A percentile compares a stretch with the other conserved stretches of the same genome.
These are phyloP conservation scores for Aspergillus oerlinghausenensis DNA, from an alignment of 2,329 filamentous ascomycete genomes.

Conservation along the genomic window DNA sequence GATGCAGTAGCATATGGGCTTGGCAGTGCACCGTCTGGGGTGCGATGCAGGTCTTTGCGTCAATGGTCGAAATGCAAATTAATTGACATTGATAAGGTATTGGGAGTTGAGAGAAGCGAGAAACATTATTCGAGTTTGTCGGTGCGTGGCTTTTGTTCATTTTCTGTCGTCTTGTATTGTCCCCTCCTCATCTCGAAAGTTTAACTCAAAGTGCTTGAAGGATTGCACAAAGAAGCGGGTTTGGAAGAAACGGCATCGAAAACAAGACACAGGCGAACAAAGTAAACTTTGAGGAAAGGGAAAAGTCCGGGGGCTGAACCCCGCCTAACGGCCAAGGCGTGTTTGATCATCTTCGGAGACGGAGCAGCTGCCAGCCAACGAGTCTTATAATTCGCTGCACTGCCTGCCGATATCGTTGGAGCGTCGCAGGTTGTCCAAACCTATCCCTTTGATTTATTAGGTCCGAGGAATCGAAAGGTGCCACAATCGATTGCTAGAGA, in stretches of 20 bases:
- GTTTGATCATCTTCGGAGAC: neutral
- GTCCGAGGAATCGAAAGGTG: neutral
- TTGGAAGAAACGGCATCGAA: neutral
- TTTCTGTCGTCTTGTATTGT: neutral
- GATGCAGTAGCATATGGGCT: slow-evolving; percentile 10
- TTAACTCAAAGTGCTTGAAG: too few species aligned
- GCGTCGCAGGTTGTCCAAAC: neutral
- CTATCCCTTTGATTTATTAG: neutral
- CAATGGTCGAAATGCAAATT: slow-evolving; percentile 2
- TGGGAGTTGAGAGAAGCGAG: neutral
- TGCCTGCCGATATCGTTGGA: neutral
- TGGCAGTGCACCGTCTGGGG: slow-evolving; percentile 10
- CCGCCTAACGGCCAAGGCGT: neutral
- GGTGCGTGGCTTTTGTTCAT: neutral
- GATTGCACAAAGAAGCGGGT: neutral
- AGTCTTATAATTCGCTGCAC: neutral
- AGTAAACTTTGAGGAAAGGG: neutral
- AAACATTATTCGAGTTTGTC: neutral
- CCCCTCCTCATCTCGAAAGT: neutral
- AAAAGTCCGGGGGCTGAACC: neutral
- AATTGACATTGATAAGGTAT: slow-evolving; percentile 1
- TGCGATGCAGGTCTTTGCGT: slow-evolving; percentile 9
- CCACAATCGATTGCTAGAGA: neutral
- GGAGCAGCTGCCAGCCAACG: neutral
- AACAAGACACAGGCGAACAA: neutral